Percentiles rank a stretch among this genome's conserved stretches.
Conservation (phyloP, 2,329 filamentous ascomycete genomes). For the Trichoderma arundinaceum region DNA sequence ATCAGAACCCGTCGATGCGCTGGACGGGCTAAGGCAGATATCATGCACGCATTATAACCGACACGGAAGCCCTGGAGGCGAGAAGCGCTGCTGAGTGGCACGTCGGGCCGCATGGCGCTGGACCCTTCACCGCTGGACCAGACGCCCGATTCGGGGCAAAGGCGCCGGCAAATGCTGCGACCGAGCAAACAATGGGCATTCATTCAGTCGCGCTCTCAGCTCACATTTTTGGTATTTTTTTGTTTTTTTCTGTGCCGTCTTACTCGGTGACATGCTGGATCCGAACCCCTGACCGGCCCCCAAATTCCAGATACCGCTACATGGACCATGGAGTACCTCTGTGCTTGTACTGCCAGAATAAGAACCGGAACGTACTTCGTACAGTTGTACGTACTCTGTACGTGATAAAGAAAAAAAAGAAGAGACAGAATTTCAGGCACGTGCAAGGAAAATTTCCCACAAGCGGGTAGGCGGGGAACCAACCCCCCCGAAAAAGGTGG, state of each 20-base stretch:
- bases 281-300: conserved; percentile 1
- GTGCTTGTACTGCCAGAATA: not conserved
- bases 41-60: conserved; percentile 32
- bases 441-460: conserved; percentile 13
- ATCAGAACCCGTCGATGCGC: conserved; percentile 23
- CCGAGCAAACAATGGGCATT: not conserved
- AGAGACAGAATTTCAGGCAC: conserved; percentile 1
- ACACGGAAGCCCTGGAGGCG: not conserved
- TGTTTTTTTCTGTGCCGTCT: not conserved
- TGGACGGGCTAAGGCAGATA: conserved; percentile 29
- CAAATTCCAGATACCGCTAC: not conserved
- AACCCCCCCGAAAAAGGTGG: not conserved
- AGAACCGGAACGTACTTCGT: no score
- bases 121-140: conserved; percentile 26
- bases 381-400: no score
- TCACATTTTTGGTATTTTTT: not conserved
- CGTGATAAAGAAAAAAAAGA: not conserved
- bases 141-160: conserved; percentile 23
- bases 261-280: not conserved
- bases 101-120: not conserved
- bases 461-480: not conserved
- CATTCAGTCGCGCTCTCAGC: not conserved
- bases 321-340: not conserved
- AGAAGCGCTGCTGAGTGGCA: not conserved
- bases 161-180: not conserved